Evolutionary conservation across 2,329 filamentous ascomycete genomes (phyloP).

Genomic region (Curvularia sp.): DNA sequence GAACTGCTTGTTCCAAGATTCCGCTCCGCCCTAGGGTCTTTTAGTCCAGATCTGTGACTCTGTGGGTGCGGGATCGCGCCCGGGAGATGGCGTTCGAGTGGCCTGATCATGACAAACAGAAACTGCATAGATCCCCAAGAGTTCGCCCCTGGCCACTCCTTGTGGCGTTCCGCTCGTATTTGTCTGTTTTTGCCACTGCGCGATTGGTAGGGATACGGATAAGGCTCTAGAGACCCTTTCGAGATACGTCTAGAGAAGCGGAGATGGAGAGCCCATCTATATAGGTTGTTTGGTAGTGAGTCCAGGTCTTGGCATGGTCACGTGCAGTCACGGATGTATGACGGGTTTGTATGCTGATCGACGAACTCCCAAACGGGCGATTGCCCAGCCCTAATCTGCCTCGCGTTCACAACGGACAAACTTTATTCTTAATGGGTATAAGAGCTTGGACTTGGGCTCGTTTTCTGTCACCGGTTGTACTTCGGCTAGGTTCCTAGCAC

Average conservation of each 20-base stretch:
- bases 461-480: background rate
- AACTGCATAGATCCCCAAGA: constrained; percentile 19
- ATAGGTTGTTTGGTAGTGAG: background rate
- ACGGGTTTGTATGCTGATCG: background rate
- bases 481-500: background rate
- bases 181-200: constrained; percentile 29
- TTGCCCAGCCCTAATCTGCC: background rate
- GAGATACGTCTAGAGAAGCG: background rate
- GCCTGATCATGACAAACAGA: constrained; percentile 30
- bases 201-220: constrained; percentile 2
- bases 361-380: constrained; percentile 1
- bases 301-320: constrained; percentile 5
- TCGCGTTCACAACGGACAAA: background rate
- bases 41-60: constrained; percentile 1
- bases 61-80: constrained; percentile 10
- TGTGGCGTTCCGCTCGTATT: constrained; percentile 38
- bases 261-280: background rate
- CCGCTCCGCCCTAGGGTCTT: constrained; percentile 11
- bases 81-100: constrained; percentile 13
- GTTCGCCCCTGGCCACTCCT: constrained; percentile 1
- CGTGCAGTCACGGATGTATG: constrained; percentile 1
- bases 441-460: background rate
- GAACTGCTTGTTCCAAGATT: background rate
- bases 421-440: background rate
- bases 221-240: constrained; percentile 2